Base-by-base conservation (phyloP, 768 basidiomycete genomes). In the Boletus rubroflammeus region DNA sequence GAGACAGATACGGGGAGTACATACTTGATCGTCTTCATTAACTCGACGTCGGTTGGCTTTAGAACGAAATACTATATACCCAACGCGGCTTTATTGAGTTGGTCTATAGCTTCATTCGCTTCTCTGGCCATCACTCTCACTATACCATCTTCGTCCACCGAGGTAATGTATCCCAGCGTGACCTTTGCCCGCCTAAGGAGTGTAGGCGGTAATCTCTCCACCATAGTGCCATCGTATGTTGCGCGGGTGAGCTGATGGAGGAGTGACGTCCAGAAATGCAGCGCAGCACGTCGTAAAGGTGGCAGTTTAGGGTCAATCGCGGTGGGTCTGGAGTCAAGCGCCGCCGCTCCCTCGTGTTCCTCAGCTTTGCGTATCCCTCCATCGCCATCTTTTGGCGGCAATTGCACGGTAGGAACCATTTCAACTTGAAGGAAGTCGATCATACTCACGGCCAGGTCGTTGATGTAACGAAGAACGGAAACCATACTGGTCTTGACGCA, bases 1-100 rank as follows among this genome's bases (percentile, higher is more conserved):
- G 85, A 82, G 92, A 95, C 92, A 95, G 93, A 93, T 95, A 93
- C 91, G 92, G 80, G 88, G 90, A 76, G 53, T 36, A 70, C 67
- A 70, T 65, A 3, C 19, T 43, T 51, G 26, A n/a, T 28, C 8
- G 13, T 46, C 21, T 21, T 25, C 11, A 29, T 36, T 13, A 17
- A 4, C 5, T 39, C 17, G 44, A 36, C 5, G 6, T 25, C 23
- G 8, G 25, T 14, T 41, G 7, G 28, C n/a, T 19, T 15, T 6
- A 25, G 7, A 10, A 60, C 14, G 9, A 3, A 40, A 34, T 32
- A 38, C 15, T 62, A 60, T 36, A 63, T 46, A 57, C 63, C 50
- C 75, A 84, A 40, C 49, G 69, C 71, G 38, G 78, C 79, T 60
- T 70, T 70, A 34, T 78, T 75, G 47, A 89, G 64, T 57, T 81